Evolutionary conservation across 768 basidiomycete species (phyloP).

Genomic region (Boletus rufocinnamomeus): DNA sequence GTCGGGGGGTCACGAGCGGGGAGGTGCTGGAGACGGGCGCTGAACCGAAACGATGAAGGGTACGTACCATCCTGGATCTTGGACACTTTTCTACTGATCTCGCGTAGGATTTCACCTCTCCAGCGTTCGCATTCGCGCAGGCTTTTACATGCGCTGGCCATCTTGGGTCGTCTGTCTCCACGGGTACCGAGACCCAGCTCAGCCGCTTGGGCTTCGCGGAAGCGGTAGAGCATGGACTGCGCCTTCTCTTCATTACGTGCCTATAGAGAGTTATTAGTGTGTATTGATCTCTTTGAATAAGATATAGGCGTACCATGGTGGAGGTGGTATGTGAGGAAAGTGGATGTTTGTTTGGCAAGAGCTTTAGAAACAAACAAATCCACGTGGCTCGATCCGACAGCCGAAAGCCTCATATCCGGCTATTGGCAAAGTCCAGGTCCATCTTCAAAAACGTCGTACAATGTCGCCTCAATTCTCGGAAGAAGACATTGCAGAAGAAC

Average conservation of each 20-base stretch:
- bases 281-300: no score
- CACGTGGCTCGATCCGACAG: slow-evolving; percentile 17
- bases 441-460: neutral
- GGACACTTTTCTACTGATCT: slow-evolving; percentile 94
- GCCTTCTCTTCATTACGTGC: slow-evolving; percentile 99
- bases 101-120: slow-evolving; percentile 92
- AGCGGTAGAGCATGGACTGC: slow-evolving; percentile 92
- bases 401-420: neutral
- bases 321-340: neutral
- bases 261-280: slow-evolving; percentile 37
- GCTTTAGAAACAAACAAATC: slow-evolving; percentile 31
- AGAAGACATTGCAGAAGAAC: slow-evolving; percentile 53
- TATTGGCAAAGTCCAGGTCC: no score
- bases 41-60: neutral
- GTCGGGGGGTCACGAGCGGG: neutral
- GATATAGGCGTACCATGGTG: slow-evolving; percentile 18
- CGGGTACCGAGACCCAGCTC: slow-evolving; percentile 91
- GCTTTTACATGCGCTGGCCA: slow-evolving; percentile 92
- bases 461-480: slow-evolving; percentile 34
- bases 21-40: neutral
- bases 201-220: slow-evolving; percentile 94
- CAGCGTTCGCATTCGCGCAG: slow-evolving; percentile 92
- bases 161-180: slow-evolving; percentile 81
- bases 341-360: slow-evolving; percentile 25
- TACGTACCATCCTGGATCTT: slow-evolving; percentile 93